Evolutionary conservation across 192 early-diverging fungal species (phyloP).

Genomic region (Pilobolus umbonatus): DNA sequence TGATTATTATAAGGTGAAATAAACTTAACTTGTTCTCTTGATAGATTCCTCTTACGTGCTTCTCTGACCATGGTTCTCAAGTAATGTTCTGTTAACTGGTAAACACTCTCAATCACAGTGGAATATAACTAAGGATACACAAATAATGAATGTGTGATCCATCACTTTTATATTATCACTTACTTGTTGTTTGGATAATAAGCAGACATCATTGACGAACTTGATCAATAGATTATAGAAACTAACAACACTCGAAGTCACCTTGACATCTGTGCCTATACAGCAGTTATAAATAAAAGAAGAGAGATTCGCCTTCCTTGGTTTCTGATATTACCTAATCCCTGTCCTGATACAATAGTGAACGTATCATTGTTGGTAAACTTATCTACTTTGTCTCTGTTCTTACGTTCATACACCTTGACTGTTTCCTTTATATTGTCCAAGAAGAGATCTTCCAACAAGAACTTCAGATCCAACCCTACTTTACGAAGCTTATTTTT

Average conservation of each 20-base stretch:
- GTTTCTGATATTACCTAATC: constrained; percentile 32
- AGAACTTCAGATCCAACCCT: constrained; percentile 81
- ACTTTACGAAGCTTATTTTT: constrained; percentile 68
- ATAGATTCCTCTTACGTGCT: constrained; percentile 35
- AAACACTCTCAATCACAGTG: constrained; percentile 61
- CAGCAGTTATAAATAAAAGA: neutral
- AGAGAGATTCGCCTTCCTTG: no score
- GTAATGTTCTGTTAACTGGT: constrained; percentile 60
- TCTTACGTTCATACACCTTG: constrained; percentile 59
- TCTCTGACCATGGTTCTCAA: constrained; percentile 52
- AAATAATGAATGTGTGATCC: neutral
- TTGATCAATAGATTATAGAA: constrained; percentile 66
- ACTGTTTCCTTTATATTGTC: constrained; percentile 70
- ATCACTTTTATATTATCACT: neutral
- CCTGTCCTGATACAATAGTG: constrained; percentile 48
- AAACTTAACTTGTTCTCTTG: constrained; percentile 41
- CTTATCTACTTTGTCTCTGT: constrained; percentile 58
- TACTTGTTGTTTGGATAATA: constrained; percentile 65
- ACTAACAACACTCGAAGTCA: constrained; percentile 62
- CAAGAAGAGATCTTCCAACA: constrained; percentile 76
- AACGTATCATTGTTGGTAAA: constrained; percentile 68
- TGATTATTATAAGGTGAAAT: no score
- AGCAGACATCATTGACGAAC: constrained; percentile 67
- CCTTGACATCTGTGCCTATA: constrained; percentile 43
- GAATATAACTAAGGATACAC: constrained; percentile 55